These are phyloP conservation scores for Trichoderma asperelloides DNA, from an alignment of 495 filamentous ascomycete species.

Conservation along the genomic window DNA sequence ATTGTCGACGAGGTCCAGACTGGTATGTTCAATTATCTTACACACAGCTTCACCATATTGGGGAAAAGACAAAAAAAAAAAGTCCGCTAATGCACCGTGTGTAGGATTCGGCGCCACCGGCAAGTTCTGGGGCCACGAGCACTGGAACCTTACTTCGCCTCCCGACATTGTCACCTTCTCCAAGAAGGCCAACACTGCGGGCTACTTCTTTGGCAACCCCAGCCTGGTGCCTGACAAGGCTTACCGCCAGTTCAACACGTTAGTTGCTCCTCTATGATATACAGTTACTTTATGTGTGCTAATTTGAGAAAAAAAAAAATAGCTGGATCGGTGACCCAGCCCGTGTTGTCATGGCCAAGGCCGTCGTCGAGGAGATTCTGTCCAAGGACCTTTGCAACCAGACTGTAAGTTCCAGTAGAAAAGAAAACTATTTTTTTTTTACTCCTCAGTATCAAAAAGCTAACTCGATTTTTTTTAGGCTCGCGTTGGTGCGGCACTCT, in stretches of 20 bases:
- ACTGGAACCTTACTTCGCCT: conserved; percentile 77
- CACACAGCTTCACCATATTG: neutral
- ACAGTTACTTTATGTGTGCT: neutral
- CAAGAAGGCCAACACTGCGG: conserved; percentile 98
- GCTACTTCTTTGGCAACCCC: conserved; percentile 92
- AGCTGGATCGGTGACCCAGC: conserved; percentile 95
- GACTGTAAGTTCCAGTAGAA: conserved; percentile 32
- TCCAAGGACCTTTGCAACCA: conserved; percentile 67
- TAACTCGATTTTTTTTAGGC: conserved; percentile 23
- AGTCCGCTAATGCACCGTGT: neutral
- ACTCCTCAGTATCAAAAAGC: neutral
- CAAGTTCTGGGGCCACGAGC: conserved; percentile 98
- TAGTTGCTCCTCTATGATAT: neutral
- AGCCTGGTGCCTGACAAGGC: conserved; percentile 88
- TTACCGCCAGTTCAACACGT: conserved; percentile 98
- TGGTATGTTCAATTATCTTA: neutral
- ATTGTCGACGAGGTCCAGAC: conserved; percentile 99
- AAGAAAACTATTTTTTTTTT: neutral
- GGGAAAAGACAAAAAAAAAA: neutral
- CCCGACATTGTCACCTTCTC: conserved; percentile 98
- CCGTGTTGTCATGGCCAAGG: conserved; percentile 80
- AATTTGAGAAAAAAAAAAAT: neutral
- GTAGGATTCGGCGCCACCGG: conserved; percentile 89
- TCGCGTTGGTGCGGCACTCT: conserved; percentile 76
- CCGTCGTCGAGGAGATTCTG: conserved; percentile 86